phyloP scores from a whole-genome alignment of 768 basidiomycete species.

The Lactarius deliciosus region DNA sequence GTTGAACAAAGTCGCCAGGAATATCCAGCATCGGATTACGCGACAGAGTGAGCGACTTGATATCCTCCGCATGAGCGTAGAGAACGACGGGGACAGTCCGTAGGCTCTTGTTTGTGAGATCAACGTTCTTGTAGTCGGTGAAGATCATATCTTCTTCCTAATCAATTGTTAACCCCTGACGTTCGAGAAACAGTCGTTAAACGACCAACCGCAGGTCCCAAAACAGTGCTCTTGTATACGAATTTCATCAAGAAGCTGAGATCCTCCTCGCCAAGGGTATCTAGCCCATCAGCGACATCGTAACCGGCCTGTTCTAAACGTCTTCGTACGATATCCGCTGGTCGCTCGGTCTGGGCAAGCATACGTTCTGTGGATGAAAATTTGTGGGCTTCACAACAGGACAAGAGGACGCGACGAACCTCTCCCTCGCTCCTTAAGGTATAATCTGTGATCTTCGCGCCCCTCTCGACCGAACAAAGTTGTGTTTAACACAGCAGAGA shows the following conservation, averaged over 20 bases:
- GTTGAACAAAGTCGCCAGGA: conserved; percentile 93
- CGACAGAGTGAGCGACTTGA: conserved; percentile 83
- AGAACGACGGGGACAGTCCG: conserved; percentile 87
- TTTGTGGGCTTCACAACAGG: conserved; percentile 9
- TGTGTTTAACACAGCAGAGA: conserved; percentile 60
- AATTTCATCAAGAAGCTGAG: conserved; percentile 86
- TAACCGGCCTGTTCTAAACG: conserved; percentile 90
- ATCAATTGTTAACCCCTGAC: conserved; percentile 3
- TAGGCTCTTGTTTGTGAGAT: conserved; percentile 76
- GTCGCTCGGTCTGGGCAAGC: conserved; percentile 75
- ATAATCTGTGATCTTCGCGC: conserved; percentile 63
- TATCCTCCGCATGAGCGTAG: conserved; percentile 79
- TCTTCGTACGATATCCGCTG: conserved; percentile 79
- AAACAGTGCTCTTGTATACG: conserved; percentile 77
- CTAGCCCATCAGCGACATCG: conserved; percentile 72
- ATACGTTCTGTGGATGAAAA: conserved; percentile 62
- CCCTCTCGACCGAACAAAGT: conserved; percentile 53
- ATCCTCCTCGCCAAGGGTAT: conserved; percentile 74
- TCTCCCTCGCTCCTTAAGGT: conserved; percentile 72
- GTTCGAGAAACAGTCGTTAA: conserved; percentile 15
- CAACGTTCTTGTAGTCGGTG: conserved; percentile 73
- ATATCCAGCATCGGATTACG: conserved; percentile 96
- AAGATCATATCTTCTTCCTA: conserved; percentile 75
- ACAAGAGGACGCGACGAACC: conserved; percentile 45
- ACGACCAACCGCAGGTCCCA: conserved; percentile 58